Conservation (phyloP, 1,139 yeast species). For the Yamadazyma sp. region DNA sequence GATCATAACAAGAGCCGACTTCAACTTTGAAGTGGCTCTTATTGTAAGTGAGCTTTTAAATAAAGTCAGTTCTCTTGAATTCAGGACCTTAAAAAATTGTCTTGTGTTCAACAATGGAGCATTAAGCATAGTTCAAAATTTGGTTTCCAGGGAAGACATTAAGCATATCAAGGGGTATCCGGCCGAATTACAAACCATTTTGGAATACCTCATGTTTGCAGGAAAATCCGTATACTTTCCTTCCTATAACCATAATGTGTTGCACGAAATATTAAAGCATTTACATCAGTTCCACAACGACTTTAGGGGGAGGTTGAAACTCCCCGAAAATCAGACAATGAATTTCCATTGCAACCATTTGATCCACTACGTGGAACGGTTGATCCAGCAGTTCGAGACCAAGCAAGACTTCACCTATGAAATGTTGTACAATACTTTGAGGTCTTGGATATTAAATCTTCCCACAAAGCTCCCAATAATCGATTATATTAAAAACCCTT, state of each 20-base stretch:
- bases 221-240: slow-evolving; percentile 25
- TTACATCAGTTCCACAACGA: slow-evolving; percentile 12
- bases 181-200: slow-evolving; percentile 18
- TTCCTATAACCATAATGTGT: slow-evolving; percentile 19
- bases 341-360: slow-evolving; percentile 11
- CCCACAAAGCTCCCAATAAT: slow-evolving; percentile 23
- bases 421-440: slow-evolving; percentile 20
- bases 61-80: slow-evolving; percentile 26
- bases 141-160: slow-evolving; percentile 10
- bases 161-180: slow-evolving; percentile 3
- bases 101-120: slow-evolving; percentile 28
- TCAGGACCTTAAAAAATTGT: slow-evolving; percentile 19
- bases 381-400: slow-evolving; percentile 6
- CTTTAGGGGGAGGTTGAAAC: slow-evolving; percentile 7
- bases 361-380: slow-evolving; percentile 4
- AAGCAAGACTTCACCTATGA: slow-evolving; percentile 8
- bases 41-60: slow-evolving; percentile 25
- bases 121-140: slow-evolving; percentile 21
- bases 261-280: slow-evolving; percentile 20
- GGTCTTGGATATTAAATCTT: slow-evolving; percentile 26
- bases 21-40: slow-evolving; percentile 22
- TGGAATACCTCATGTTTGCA: slow-evolving; percentile 23
- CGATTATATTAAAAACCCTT: slow-evolving; percentile 16
- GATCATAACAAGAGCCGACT: slow-evolving; percentile 16
- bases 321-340: slow-evolving; percentile 16